These are phyloP conservation scores for Saccharomycopsis microspora DNA, from an alignment of 805 yeast species.

Conservation along the genomic window DNA sequence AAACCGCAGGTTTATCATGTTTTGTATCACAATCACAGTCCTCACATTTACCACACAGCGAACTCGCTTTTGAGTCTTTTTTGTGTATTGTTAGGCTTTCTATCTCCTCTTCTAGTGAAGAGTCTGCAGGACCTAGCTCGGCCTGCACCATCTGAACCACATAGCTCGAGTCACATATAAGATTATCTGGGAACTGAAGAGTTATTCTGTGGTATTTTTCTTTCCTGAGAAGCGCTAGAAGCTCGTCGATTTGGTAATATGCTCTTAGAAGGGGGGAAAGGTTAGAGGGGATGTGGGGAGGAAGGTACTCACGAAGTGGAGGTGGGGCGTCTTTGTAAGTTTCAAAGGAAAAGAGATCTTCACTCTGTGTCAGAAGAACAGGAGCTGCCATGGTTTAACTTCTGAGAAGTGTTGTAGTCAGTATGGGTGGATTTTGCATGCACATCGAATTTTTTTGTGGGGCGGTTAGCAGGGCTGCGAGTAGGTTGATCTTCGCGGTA, in stretches of 20 bases:
- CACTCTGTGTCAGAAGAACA: slow-evolving; percentile 45
- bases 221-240: slow-evolving; percentile 28
- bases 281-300: slow-evolving; percentile 1
- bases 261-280: slow-evolving; percentile 23
- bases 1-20: slow-evolving; percentile 31
- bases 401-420: too few relatives aligned
- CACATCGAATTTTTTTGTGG: too few relatives aligned
- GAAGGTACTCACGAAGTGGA: slow-evolving; percentile 8
- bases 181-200: slow-evolving; percentile 79
- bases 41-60: neutral
- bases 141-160: slow-evolving; percentile 46
- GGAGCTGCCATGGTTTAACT: slow-evolving; percentile 22
- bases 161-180: slow-evolving; percentile 69
- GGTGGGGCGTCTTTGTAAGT: slow-evolving; percentile 19
- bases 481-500: too few relatives aligned
- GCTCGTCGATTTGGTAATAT: slow-evolving; percentile 44
- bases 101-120: neutral
- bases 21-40: slow-evolving; percentile 3
- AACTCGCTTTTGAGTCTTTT: neutral
- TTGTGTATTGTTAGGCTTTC: neutral
- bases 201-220: slow-evolving; percentile 45
- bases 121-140: neutral
- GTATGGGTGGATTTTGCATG: too few relatives aligned
- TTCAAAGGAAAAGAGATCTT: slow-evolving; percentile 29
- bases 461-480: too few relatives aligned